Evolutionary conservation across 768 basidiomycete species (phyloP), one percentile per base, ranked within the genome.

Genomic region (Leccinum arenicola): DNA sequence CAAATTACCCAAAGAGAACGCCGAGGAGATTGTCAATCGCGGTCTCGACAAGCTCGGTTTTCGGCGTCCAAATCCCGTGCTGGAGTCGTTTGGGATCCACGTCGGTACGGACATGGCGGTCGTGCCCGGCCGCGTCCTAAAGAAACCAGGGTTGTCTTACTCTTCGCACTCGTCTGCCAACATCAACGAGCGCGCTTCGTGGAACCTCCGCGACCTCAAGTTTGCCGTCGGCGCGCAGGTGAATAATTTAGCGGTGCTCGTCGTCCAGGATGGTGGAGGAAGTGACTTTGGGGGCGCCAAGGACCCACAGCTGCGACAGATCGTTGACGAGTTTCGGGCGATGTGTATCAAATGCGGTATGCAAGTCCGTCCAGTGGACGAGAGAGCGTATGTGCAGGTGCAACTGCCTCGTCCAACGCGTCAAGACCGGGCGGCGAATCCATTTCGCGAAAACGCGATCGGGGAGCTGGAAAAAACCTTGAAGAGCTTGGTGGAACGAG

Each of bases 301-400:
- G 4, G 89, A 91, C 61, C 81, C 80, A 0, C 78, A 77, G 21
- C 68, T 91, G 29, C 60, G 63, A 23, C 49, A 45, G 3, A 73
- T 76, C 6, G 70, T 85, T 3, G 62, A 61, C 0, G 87, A 80
- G 0, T 91, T 93, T 61, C 72, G 74, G 10, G 56, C 68, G 1
- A 89, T 85, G 84, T 93, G 90, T 70, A 70, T 66, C 56, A 79
- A 63, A n/a, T 81, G 82, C 54, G 91, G 91, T 2, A 88, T 93
- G 81, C 59, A 8, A 4, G 80, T 88, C 7, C 8, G 1, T 12
- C 27, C 21, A 68, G 69, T 50, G 6, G 59, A 55, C n/a, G 70
- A 68, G 0, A 61, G 63, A 2, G 66, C 80, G 36, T 71, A 72
- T 15, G 67, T 66, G 36, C 45, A 12, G 9, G 84, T 77, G 7